phyloP scores from a whole-genome alignment of 1,139 yeast genomes.

The Lodderomyces pseudojiufengensis region DNA sequence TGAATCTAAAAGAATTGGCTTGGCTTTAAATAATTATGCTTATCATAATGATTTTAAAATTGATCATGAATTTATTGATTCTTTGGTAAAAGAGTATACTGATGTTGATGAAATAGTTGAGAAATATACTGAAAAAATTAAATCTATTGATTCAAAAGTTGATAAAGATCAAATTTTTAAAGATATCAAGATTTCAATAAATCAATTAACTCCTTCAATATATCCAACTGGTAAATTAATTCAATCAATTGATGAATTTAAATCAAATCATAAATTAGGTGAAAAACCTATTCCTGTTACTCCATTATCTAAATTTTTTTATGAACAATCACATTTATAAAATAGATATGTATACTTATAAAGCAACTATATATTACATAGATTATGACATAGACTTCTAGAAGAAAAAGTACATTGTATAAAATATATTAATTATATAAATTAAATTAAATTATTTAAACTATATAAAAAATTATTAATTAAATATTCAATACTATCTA shows the following conservation, averaged over 20 bases:
- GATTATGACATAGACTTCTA: too few species aligned
- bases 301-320: conserved; percentile 30
- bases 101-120: conserved; percentile 17
- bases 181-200: conserved; percentile 15
- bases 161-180: conserved; percentile 8
- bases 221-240: conserved; percentile 27
- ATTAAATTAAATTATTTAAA: conserved; percentile 12
- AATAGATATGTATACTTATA: too few species aligned
- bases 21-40: conserved; percentile 27
- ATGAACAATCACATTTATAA: conserved; percentile 30
- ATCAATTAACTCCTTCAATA: conserved; percentile 23
- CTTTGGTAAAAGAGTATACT: conserved; percentile 19
- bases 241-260: conserved; percentile 23
- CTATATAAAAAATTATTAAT: conserved; percentile 26
- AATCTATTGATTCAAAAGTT: conserved; percentile 2
- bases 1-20: conserved; percentile 22
- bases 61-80: conserved; percentile 26
- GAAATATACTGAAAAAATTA: conserved; percentile 9
- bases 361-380: too few species aligned
- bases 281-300: conserved; percentile 32
- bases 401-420: too few species aligned
- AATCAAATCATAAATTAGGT: conserved; percentile 22
- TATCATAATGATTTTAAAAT: conserved; percentile 22
- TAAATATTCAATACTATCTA: conserved; percentile 42
- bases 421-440: too few species aligned